phyloP scores from a whole-genome alignment of 2,329 filamentous ascomycete genomes.

The Ophiostoma sp. region DNA sequence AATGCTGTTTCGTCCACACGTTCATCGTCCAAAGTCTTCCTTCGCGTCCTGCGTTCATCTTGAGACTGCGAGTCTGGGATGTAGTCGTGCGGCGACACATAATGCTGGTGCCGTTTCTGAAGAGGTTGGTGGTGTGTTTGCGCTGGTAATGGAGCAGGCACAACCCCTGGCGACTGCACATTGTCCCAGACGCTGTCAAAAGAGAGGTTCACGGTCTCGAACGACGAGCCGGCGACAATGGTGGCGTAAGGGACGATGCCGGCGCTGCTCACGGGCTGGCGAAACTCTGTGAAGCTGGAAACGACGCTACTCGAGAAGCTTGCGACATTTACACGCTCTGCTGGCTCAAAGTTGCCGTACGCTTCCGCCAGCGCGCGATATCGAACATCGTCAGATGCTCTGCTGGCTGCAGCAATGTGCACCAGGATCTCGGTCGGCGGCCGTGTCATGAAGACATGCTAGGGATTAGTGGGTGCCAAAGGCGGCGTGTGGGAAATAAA shows the following conservation, averaged over 20 bases:
- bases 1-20: neutral
- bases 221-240: neutral
- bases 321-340: slow-evolving; percentile 8
- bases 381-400: slow-evolving; percentile 47
- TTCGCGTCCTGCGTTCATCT: slow-evolving; percentile 20
- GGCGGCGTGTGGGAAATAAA: neutral
- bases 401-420: slow-evolving; percentile 55
- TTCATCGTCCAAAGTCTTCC: neutral
- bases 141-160: slow-evolving; percentile 41
- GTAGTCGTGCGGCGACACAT: slow-evolving; percentile 33
- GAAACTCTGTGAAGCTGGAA: neutral
- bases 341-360: slow-evolving; percentile 51
- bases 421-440: slow-evolving; percentile 55
- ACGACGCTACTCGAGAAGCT: neutral
- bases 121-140: slow-evolving; percentile 38
- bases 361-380: slow-evolving; percentile 53
- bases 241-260: neutral
- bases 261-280: neutral
- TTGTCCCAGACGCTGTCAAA: slow-evolving; percentile 38
- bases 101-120: neutral
- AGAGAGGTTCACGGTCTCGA: slow-evolving; percentile 35
- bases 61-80: slow-evolving; percentile 57
- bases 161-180: slow-evolving; percentile 32
- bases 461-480: neutral
- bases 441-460: slow-evolving; percentile 26